These are phyloP conservation scores for Podospora didyma DNA, from an alignment of 495 filamentous ascomycete species.

Conservation along the genomic window DNA sequence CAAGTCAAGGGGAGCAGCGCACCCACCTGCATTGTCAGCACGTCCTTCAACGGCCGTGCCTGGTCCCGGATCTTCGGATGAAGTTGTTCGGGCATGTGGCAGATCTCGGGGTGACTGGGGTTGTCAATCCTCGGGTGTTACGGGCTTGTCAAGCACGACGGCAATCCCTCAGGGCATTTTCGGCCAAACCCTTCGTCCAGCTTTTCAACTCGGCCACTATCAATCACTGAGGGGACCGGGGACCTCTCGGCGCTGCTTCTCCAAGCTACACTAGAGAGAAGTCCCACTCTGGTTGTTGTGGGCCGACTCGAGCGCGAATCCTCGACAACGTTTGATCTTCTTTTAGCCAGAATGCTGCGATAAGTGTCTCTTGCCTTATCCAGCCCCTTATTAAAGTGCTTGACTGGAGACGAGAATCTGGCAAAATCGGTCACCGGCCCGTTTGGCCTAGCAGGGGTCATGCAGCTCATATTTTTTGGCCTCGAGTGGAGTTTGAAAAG, in stretches of 20 bases:
- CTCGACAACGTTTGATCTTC: slow-evolving; percentile 38
- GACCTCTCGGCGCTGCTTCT: neutral
- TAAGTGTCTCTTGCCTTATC: slow-evolving; percentile 14
- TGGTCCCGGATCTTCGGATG: slow-evolving; percentile 27
- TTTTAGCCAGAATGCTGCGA: slow-evolving; percentile 43
- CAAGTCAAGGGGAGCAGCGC: neutral
- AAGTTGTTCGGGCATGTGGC: slow-evolving; percentile 17
- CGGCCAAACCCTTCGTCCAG: neutral
- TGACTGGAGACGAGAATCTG: slow-evolving; percentile 29
- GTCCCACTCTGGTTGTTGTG: slow-evolving; percentile 2
- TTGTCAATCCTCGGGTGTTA: neutral
- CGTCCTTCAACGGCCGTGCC: slow-evolving; percentile 4
- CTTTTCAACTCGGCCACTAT: slow-evolving; percentile 1
- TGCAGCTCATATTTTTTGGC: slow-evolving; percentile 5
- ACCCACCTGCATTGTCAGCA: slow-evolving; percentile 9
- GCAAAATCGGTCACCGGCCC: slow-evolving; percentile 46
- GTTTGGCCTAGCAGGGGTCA: slow-evolving; percentile 22
- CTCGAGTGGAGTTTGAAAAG: neutral
- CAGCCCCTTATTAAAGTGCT: slow-evolving; percentile 6
- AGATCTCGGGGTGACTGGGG: slow-evolving; percentile 8
- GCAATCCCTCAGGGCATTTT: slow-evolving; percentile 12
- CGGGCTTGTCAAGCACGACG: slow-evolving; percentile 6
- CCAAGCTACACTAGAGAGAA: slow-evolving; percentile 7
- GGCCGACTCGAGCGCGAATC: slow-evolving; percentile 12
- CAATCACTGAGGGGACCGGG: slow-evolving; percentile 5